Percentiles rank a stretch among this genome's conserved stretches.
Evolutionary conservation across 176 grass and related monocot genomes (phyloP).

Genomic region (Bromus sterilis): DNA sequence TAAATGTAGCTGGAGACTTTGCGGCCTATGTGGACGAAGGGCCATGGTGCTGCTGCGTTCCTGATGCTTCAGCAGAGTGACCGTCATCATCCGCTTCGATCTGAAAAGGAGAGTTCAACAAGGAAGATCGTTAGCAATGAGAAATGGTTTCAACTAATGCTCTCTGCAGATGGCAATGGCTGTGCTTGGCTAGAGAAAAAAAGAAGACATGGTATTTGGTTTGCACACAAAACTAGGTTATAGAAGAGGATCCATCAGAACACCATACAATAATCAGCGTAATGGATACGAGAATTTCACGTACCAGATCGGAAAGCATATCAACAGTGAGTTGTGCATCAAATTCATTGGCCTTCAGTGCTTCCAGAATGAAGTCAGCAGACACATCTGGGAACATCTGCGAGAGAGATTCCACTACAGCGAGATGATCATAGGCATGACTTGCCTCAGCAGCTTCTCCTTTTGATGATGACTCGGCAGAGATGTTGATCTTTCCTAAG

Average conservation of each 20-base stretch:
- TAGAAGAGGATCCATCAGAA: not conserved
- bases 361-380: constrained; percentile 41
- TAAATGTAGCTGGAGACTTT: not conserved
- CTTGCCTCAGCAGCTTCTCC: not conserved
- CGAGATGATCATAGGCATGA: not conserved
- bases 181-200: not conserved
- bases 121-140: not conserved
- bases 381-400: constrained; percentile 53
- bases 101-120: not conserved
- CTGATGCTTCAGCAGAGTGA: constrained; percentile 15
- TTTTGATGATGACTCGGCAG: constrained; percentile 29
- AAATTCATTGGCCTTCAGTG: constrained; percentile 30
- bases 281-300: not conserved
- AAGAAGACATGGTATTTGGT: not conserved
- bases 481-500: constrained; percentile 32
- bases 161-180: not conserved
- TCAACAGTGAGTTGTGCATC: constrained; percentile 24
- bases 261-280: not conserved
- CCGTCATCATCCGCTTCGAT: constrained; percentile 17
- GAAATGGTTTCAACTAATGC: not conserved
- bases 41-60: not conserved
- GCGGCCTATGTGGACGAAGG: not conserved
- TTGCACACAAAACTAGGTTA: not conserved
- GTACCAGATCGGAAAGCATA: constrained; percentile 53
- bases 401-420: constrained; percentile 24